Evolutionary conservation across 2,329 filamentous ascomycete genomes (phyloP).

Genomic region (Xylaria sp.): DNA sequence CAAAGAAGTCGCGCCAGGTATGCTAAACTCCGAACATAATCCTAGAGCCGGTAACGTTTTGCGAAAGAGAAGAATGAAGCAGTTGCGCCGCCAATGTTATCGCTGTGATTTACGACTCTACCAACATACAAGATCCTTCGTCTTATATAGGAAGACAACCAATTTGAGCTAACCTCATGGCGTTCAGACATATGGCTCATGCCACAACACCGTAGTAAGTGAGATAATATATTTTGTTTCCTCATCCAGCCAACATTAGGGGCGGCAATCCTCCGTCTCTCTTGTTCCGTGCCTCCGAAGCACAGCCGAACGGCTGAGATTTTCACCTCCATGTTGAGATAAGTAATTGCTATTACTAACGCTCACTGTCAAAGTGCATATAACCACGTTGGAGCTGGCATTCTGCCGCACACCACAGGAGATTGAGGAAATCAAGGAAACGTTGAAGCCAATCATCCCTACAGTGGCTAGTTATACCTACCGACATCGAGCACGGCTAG

Average conservation of each 20-base stretch:
- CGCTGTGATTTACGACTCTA: background rate
- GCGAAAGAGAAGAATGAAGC: background rate
- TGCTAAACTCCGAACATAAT: slow-evolving; percentile 49
- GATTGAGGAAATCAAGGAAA: slow-evolving; percentile 70
- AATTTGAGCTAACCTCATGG: slow-evolving; percentile 21
- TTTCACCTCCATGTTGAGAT: background rate
- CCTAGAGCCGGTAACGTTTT: background rate
- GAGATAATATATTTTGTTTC: background rate
- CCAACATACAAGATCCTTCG: background rate
- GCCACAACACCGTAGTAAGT: slow-evolving; percentile 69
- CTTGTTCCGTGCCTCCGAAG: background rate
- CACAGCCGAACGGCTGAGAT: background rate
- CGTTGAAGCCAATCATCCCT: slow-evolving; percentile 66
- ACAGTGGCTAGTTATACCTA: slow-evolving; percentile 74
- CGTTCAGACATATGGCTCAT: slow-evolving; percentile 84
- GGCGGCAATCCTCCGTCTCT: background rate
- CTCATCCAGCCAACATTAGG: background rate
- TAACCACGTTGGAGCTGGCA: slow-evolving; percentile 87
- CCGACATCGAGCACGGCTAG: slow-evolving; percentile 75
- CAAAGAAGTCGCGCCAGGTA: slow-evolving; percentile 74
- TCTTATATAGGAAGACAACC: background rate
- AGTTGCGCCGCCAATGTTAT: background rate
- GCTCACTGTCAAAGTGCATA: slow-evolving; percentile 65
- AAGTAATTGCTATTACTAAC: slow-evolving; percentile 22
- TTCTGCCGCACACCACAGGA: slow-evolving; percentile 79